These are phyloP conservation scores for Thraustochytrium sp. DNA, from an alignment of 352 stramenopile genomes.

Conservation along the genomic window DNA sequence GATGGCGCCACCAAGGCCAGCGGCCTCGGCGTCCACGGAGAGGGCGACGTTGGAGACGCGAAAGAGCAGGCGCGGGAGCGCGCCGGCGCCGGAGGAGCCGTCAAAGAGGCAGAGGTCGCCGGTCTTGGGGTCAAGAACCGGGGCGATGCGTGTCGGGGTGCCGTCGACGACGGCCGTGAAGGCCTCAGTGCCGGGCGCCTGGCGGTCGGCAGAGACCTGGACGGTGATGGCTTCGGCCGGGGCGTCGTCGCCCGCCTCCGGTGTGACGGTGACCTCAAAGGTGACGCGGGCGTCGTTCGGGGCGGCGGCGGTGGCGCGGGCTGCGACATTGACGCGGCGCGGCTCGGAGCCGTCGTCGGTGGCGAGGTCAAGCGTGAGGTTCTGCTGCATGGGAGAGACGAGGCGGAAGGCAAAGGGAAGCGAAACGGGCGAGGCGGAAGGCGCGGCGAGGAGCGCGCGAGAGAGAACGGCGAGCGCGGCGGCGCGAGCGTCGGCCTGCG, in stretches of 20 bases:
- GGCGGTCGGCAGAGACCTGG: not conserved
- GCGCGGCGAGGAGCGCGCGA: constrained; percentile 2
- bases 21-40: not conserved
- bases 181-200: not conserved
- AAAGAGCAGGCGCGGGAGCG: constrained; percentile 15
- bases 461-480: constrained; percentile 61
- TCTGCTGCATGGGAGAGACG: not conserved
- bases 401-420: constrained; percentile 11
- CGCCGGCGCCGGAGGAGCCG: constrained; percentile 1
- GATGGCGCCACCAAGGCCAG: constrained; percentile 47
- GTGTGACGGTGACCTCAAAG: constrained; percentile 62
- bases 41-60: not conserved
- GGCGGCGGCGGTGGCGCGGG: not conserved
- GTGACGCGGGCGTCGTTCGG: constrained; percentile 62
- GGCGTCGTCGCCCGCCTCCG: constrained; percentile 60
- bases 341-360: not conserved
- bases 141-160: not conserved
- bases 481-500: constrained; percentile 59
- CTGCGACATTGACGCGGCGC: constrained; percentile 2
- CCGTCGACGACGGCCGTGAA: not conserved
- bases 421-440: not conserved
- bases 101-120: constrained; percentile 33
- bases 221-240: not conserved
- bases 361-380: not conserved
- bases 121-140: not conserved